These are phyloP conservation scores for Vitis hybrid DNA, from an alignment of 177 flowering plant species.

Conservation along the genomic window DNA sequence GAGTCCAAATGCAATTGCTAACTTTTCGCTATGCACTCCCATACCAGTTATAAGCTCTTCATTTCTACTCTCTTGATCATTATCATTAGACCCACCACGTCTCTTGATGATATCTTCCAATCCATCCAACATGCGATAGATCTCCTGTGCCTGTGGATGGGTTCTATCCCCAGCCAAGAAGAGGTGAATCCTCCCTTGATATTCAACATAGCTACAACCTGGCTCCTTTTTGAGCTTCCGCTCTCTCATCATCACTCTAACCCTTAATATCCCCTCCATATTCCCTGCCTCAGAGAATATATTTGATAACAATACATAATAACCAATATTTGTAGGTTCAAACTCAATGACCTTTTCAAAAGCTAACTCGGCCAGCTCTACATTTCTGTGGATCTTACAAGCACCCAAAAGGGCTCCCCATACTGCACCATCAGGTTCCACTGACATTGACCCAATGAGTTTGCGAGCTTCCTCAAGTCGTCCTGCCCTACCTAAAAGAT, in stretches of 20 bases:
- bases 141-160: conserved; percentile 51
- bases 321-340: conserved; percentile 65
- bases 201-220: conserved; percentile 63
- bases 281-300: conserved; percentile 47
- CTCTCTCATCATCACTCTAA: conserved; percentile 61
- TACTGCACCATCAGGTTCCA: conserved; percentile 70
- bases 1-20: conserved; percentile 63
- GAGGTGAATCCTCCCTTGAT: conserved; percentile 45
- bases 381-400: conserved; percentile 59
- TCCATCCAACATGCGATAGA: conserved; percentile 41
- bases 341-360: conserved; percentile 47
- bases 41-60: conserved; percentile 17
- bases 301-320: conserved; percentile 64
- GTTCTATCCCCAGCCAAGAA: conserved; percentile 55
- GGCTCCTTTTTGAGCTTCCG: conserved; percentile 61
- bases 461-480: conserved; percentile 47
- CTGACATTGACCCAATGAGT: conserved; percentile 53
- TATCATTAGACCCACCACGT: conserved; percentile 9
- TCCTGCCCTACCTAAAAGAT: conserved; percentile 74
- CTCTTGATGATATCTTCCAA: conserved; percentile 39
- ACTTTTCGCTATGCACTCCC: conserved; percentile 59
- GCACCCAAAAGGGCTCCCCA: conserved; percentile 81
- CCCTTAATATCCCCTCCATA: conserved; percentile 43
- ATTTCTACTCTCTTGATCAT: conserved; percentile 16
- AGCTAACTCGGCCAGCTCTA: conserved; percentile 62